Conservation (phyloP, 192 early-diverging fungal genomes). For the Mortierella alpina region DNA sequence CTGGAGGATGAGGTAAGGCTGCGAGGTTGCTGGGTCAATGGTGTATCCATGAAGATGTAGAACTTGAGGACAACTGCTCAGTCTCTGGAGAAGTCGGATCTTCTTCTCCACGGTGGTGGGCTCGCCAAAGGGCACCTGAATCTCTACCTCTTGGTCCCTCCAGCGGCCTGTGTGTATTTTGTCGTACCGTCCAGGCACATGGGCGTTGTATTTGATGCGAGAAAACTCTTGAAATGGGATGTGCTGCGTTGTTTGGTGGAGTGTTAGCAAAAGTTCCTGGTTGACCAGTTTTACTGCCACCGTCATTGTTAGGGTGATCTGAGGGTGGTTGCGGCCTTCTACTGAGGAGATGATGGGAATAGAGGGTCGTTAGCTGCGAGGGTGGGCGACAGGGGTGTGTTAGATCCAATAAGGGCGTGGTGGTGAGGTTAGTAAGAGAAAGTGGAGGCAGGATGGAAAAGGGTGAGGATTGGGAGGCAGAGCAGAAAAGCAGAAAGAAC, state of each 20-base stretch:
- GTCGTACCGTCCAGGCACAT: slow-evolving; percentile 29
- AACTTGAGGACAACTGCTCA: slow-evolving; percentile 34
- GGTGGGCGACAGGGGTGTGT: background rate
- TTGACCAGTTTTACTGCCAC: slow-evolving; percentile 31
- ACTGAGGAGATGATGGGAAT: background rate
- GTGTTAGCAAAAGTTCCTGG: slow-evolving; percentile 13
- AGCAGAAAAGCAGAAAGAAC: background rate
- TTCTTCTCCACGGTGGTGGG: slow-evolving; percentile 26
- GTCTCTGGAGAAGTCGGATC: slow-evolving; percentile 18
- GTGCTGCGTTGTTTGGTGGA: slow-evolving; percentile 20
- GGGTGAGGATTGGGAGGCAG: background rate
- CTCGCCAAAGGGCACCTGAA: slow-evolving; percentile 29
- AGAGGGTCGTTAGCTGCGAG: background rate
- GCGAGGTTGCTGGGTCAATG: slow-evolving; percentile 23
- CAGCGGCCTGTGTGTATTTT: slow-evolving; percentile 40
- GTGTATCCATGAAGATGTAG: slow-evolving; percentile 38
- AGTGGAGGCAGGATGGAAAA: background rate
- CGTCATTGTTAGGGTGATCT: slow-evolving; percentile 24
- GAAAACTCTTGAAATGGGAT: slow-evolving; percentile 42
- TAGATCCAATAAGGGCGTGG: background rate
- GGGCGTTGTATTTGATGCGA: slow-evolving; percentile 21
- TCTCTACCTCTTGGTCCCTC: slow-evolving; percentile 37
- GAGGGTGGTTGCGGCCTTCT: background rate
- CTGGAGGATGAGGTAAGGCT: slow-evolving; percentile 29
- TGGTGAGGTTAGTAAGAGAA: background rate